phyloP scores from a whole-genome alignment of 345 rosid species.

The Boechera retrofracta region DNA sequence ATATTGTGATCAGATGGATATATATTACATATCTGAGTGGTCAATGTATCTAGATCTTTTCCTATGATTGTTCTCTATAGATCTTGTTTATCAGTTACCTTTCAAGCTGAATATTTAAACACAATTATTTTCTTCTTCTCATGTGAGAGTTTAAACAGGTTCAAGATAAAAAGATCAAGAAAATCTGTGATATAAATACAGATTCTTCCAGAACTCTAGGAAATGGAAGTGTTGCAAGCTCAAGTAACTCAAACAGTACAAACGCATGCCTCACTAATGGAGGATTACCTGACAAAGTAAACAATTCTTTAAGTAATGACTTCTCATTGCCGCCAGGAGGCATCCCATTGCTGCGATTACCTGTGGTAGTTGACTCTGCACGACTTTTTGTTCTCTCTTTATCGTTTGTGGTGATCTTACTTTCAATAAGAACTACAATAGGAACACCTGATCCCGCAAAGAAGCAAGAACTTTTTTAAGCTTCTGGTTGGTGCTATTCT shows the following conservation, averaged over 20 bases:
- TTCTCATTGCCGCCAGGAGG: constrained; percentile 71
- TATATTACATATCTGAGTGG: constrained; percentile 17
- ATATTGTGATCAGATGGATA: constrained; percentile 1
- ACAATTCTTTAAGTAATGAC: constrained; percentile 51
- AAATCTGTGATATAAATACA: constrained; percentile 79
- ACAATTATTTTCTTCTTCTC: neutral
- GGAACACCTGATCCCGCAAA: neutral
- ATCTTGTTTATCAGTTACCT: constrained; percentile 13
- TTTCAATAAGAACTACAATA: constrained; percentile 15
- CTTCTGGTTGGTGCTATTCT: constrained; percentile 29
- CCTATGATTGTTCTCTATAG: neutral
- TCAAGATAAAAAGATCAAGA: constrained; percentile 91
- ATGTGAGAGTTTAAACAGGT: constrained; percentile 56
- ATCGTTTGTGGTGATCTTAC: constrained; percentile 26
- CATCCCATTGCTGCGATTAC: constrained; percentile 74
- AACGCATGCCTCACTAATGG: constrained; percentile 65
- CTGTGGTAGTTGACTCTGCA: constrained; percentile 72
- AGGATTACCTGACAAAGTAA: constrained; percentile 49
- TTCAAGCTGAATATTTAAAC: constrained; percentile 8
- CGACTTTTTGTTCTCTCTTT: constrained; percentile 4
- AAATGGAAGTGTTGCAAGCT: constrained; percentile 74
- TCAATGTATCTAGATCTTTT: constrained; percentile 1
- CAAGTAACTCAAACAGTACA: constrained; percentile 61
- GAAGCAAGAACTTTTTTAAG: constrained; percentile 8
- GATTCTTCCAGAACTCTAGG: constrained; percentile 69